These are phyloP conservation scores for Pyricularia sp. DNA, from an alignment of 2,329 filamentous ascomycete genomes.

Conservation along the genomic window DNA sequence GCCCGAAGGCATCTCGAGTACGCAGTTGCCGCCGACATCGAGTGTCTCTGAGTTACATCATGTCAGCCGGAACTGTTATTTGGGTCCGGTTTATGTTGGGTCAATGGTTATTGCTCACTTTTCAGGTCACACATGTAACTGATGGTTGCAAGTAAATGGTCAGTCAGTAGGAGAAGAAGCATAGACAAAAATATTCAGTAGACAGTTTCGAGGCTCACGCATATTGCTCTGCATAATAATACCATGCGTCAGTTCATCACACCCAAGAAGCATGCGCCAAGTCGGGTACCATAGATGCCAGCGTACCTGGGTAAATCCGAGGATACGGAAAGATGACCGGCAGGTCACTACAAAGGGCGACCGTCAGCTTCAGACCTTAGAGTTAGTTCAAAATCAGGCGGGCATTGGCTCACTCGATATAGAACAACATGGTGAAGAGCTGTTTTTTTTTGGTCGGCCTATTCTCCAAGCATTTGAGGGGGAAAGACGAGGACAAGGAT, in stretches of 20 bases:
- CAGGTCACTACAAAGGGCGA: constrained; percentile 32
- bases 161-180: not conserved
- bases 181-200: not conserved
- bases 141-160: not conserved
- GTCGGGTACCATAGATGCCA: constrained; percentile 5
- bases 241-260: not conserved
- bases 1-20: constrained; percentile 97
- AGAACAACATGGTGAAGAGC: not conserved
- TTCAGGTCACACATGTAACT: constrained; percentile 51
- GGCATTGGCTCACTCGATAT: not conserved
- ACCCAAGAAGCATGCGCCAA: not conserved
- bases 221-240: constrained; percentile 38
- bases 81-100: not conserved
- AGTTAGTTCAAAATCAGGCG: not conserved
- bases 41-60: constrained; percentile 50
- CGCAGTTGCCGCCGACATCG: constrained; percentile 89
- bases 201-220: constrained; percentile 17
- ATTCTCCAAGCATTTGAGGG: not conserved
- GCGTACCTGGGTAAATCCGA: constrained; percentile 34
- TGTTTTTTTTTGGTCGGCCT: not conserved
- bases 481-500: not conserved
- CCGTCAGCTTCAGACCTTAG: not conserved
- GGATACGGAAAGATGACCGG: constrained; percentile 50
- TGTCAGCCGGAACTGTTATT: not conserved
- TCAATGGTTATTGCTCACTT: constrained; percentile 23